These are phyloP conservation scores for Themeda triandra DNA, from an alignment of 176 grass and related monocot species.

Conservation along the genomic window DNA sequence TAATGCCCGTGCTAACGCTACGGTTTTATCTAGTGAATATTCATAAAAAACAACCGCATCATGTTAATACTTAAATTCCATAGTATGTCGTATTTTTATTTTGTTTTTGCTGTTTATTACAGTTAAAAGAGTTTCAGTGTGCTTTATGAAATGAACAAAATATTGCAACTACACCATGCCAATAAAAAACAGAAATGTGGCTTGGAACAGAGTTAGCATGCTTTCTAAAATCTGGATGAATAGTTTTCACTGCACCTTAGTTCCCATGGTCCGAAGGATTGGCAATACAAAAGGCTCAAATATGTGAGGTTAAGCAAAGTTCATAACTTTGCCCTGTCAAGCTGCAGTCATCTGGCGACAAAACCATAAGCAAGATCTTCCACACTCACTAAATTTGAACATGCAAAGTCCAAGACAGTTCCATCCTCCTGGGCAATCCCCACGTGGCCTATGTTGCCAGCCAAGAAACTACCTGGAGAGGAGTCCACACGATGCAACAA, in stretches of 20 bases:
- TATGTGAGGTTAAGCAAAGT: background rate
- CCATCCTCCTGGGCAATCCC: constrained; percentile 77
- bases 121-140: too few relatives aligned
- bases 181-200: background rate
- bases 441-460: constrained; percentile 74
- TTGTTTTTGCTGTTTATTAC: too few relatives aligned
- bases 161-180: background rate
- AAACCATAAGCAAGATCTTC: constrained; percentile 68
- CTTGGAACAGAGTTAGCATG: background rate
- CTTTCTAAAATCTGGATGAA: background rate
- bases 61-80: too few relatives aligned
- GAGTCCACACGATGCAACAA: constrained; percentile 79
- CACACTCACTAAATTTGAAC: constrained; percentile 62
- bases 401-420: constrained; percentile 55
- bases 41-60: too few relatives aligned
- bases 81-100: too few relatives aligned
- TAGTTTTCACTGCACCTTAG: background rate
- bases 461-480: constrained; percentile 75
- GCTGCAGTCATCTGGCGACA: constrained; percentile 64
- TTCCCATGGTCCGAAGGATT: background rate
- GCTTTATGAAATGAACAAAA: too few relatives aligned
- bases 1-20: too few relatives aligned
- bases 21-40: too few relatives aligned
- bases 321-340: constrained; percentile 59
- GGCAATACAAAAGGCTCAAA: background rate